Evolutionary conservation across 2,329 filamentous ascomycete species (phyloP), one percentile per base, ranked within the genome.

Genomic region (Teratosphaeria zuluensis): DNA sequence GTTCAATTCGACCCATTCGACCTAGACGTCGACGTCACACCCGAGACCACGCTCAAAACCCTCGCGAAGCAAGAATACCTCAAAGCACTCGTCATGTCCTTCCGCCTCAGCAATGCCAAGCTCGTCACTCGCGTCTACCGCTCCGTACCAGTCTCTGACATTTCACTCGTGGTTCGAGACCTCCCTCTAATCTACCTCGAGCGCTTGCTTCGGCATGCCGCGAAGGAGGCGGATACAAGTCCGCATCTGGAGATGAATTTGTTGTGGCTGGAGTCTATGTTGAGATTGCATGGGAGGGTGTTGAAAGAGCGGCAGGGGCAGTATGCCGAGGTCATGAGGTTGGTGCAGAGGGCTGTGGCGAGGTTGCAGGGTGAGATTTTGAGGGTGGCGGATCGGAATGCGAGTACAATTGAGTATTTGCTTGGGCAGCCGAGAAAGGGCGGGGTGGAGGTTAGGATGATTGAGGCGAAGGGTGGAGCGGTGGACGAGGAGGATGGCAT

Each of bases 221-320:
- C 91, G 2, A 82, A 87, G 9, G 89, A 95, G 68, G 89, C 90
- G 1, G 92, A 97, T 67, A 86, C 92, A 70, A 92, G 88, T 1
- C 92, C 92, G 1, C 92, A 96, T 77, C 82, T 99, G 4, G 94
- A 99, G 75, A 95, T 97, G 75, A 95, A 94, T 68, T 77, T 99
- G 52, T 77, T 92, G 8, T 99, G 94, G 94, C 88, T 96, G 68
- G 89, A 94, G 73, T 85, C 89, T 1, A 65, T 86, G 9, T 79
- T 97, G 59, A 87, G 88, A 67, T 85, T 85, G 66, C 92, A 97
- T 72, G 94, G 94, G 35, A 81, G 87, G 24, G 92, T 88, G 80
- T 81, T 99, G 67, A 88, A 90, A 59, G 88, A 92, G 38, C 88
- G 92, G 71, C 81, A 87, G 24, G 87, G 83, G 56, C 86, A 88